Conservation (phyloP, 2,329 filamentous ascomycete species). For the Catunica adiposa region DNA sequence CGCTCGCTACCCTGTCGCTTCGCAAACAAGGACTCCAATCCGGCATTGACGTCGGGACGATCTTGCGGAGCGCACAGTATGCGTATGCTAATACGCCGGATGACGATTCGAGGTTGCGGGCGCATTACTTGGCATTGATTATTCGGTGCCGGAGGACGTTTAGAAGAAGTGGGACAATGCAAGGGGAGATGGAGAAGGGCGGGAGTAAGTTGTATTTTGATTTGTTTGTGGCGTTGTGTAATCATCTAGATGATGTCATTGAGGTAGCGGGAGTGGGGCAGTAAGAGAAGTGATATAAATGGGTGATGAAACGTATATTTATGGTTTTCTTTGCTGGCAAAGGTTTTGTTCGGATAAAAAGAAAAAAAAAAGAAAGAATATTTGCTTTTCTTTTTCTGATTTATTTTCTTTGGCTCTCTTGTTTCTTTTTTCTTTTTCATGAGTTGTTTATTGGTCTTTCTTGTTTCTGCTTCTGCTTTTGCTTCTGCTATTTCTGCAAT, state of each 20-base stretch:
- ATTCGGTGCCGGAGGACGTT: slow-evolving; percentile 95
- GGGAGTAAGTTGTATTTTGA: slow-evolving; percentile 89
- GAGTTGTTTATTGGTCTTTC: no score
- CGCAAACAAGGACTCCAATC: slow-evolving; percentile 89
- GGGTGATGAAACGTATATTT: no score
- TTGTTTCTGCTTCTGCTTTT: background rate
- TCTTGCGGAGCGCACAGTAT: slow-evolving; percentile 83
- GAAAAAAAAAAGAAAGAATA: slow-evolving; percentile 3
- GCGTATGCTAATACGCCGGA: slow-evolving; percentile 92
- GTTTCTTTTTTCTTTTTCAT: slow-evolving; percentile 1
- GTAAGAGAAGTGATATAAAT: background rate
- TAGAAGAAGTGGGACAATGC: slow-evolving; percentile 96
- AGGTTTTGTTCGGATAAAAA: background rate
- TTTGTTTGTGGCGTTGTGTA: slow-evolving; percentile 95
- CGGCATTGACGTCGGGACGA: slow-evolving; percentile 80
- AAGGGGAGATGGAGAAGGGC: slow-evolving; percentile 93
- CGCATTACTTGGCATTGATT: slow-evolving; percentile 93
- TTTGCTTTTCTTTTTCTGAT: slow-evolving; percentile 3
- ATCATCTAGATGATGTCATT: slow-evolving; percentile 91
- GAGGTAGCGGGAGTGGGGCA: slow-evolving; percentile 26
- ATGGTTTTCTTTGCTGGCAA: background rate
- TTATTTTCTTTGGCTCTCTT: slow-evolving; percentile 1
- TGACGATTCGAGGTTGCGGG: slow-evolving; percentile 78
- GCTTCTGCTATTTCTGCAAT: background rate
- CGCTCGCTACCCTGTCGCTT: slow-evolving; percentile 79